A percentile compares a stretch with the other conserved stretches of the same genome.
Evolutionary conservation across 2,329 filamentous ascomycete species (phyloP).

Genomic region (Cytospora piceicola): DNA sequence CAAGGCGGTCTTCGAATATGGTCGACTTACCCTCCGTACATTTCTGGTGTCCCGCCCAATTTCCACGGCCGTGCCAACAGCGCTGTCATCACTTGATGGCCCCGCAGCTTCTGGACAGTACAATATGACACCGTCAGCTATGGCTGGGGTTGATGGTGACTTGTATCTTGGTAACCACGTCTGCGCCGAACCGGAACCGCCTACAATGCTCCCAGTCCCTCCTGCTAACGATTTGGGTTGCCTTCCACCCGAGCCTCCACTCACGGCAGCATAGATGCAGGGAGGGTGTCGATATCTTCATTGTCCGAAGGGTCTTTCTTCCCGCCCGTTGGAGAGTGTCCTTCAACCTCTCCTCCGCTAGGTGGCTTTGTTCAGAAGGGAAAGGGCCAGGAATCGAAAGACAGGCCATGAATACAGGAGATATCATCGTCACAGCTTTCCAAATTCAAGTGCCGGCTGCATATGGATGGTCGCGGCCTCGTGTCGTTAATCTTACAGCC

Average conservation of each 20-base stretch:
- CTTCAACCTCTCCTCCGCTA: conserved; percentile 42
- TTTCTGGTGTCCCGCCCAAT: not conserved
- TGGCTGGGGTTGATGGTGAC: not conserved
- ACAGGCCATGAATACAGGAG: not conserved
- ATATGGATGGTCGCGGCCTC: not conserved
- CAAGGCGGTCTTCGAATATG: not conserved
- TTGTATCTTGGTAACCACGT: not conserved
- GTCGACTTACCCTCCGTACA: not conserved
- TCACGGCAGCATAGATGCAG: not conserved
- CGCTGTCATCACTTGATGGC: not conserved
- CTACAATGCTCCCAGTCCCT: not conserved
- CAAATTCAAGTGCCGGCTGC: not conserved
- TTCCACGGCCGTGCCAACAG: not conserved
- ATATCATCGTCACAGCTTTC: not conserved
- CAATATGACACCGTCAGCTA: not conserved
- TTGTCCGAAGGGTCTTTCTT: not conserved
- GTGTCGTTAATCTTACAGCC: not conserved
- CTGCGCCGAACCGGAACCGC: not conserved
- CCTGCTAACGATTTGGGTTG: not conserved
- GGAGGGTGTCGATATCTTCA: not conserved
- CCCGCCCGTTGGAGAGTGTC: conserved; percentile 9
- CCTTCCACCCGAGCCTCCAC: not conserved
- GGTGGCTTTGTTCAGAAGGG: not conserved
- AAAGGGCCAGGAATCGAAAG: too few species aligned
- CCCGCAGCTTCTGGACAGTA: not conserved